Base-by-base conservation (phyloP, 805 yeast species). In the Candida nemodendra region DNA sequence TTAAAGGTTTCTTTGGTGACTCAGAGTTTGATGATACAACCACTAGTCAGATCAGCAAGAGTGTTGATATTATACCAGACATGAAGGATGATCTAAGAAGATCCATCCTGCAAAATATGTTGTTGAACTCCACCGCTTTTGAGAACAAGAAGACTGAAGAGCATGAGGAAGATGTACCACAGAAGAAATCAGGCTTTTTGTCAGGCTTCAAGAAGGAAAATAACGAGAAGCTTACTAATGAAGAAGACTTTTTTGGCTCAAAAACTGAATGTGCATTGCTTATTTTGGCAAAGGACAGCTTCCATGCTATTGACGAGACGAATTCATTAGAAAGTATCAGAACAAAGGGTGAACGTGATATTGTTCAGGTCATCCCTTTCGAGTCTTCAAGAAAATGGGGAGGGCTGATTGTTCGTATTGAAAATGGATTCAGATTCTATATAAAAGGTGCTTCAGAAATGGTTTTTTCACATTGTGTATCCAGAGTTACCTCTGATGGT, bases 371-470 rank as follows among this genome's bases (percentile, higher is more conserved):
- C 4, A 78, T 90, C 39, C 96, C 99, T 1, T 93, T 93, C 58
- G 98, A 93, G 65, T 85, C 95, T 42, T 72, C 86, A 3, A 74
- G 95, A 54, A 93, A 93, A 66, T 93, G 95, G 91, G 87, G 95
- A 54, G 95, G 93, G 29, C 64, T 88, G 15, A 81, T 89, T 5
- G 71, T 82, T 35, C 50, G 50, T 31, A 70, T 71, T 36, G 61
- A 65, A 11, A 70, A 71, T 8, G 69, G 66, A 13, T 82, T 62
- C 58, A 72, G 93, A 39, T 66, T 88, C 37, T 81, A 75, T 46
- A 67, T 86, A 41, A 93, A 93, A 66, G 99, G 99, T 46, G 99
- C 99, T 1, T 90, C 97, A 1, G 99, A 93, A 64, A 76, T 93
- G 43, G 74, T 93, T 11, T 71, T 84, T 46, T 69, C 71, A 16